A percentile compares a stretch with the other conserved stretches of the same genome.
phyloP scores from a whole-genome alignment of 257 asterid species.

The Solanum tarapatanum region DNA sequence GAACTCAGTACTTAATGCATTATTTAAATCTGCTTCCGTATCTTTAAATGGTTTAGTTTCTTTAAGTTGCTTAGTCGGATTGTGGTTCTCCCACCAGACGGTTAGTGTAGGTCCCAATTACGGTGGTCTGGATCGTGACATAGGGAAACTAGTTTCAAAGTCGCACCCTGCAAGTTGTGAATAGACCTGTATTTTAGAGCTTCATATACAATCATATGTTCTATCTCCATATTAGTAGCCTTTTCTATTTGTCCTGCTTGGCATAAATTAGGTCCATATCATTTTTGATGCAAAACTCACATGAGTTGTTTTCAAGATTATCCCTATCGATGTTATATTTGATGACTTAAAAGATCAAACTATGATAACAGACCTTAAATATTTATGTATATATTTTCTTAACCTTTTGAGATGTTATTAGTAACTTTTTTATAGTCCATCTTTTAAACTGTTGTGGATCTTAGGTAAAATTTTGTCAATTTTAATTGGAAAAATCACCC shows the following conservation, averaged over 20 bases:
- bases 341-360: too few relatives aligned
- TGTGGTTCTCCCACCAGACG: too few relatives aligned
- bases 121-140: too few relatives aligned
- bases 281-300: background rate
- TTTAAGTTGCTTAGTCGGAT: too few relatives aligned
- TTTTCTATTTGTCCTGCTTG: background rate
- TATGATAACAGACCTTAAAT: background rate
- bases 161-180: background rate
- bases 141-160: background rate
- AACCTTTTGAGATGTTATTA: background rate
- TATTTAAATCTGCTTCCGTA: too few relatives aligned
- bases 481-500: too few relatives aligned
- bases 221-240: background rate
- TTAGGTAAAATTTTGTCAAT: background rate
- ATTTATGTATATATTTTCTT: background rate
- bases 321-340: background rate
- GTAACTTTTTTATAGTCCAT: background rate
- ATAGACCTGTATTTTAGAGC: background rate
- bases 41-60: too few relatives aligned
- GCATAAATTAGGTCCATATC: background rate
- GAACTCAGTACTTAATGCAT: too few relatives aligned
- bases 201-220: background rate
- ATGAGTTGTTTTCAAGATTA: too few relatives aligned
- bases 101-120: too few relatives aligned
- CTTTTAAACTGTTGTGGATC: background rate